Base-by-base conservation (phyloP, 2,329 filamentous ascomycete genomes). In the Tolypocladium capitatum region DNA sequence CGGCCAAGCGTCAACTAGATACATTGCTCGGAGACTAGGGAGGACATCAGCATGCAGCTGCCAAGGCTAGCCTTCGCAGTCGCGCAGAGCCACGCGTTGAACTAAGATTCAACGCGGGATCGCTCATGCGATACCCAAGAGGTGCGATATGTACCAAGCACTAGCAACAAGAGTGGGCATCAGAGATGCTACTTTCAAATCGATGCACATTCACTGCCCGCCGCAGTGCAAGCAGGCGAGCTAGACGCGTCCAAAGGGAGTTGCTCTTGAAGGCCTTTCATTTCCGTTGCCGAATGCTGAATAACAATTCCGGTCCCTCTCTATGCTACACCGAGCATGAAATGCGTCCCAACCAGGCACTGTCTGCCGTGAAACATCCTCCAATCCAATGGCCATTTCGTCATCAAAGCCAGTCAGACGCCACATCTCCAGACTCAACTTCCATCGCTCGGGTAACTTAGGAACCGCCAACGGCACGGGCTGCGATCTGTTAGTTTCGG, bases 381-480 rank as follows among this genome's bases (percentile, higher is more conserved):
- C 57, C 58, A 53, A 61, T 57, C 57, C 55, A 60, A 56, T 58
- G 61, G 60, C 58, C 57, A 54, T 58, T 64, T 59, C 60, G 56
- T 59, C 60, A 58, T 61, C 53, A 53, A 63, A 61, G 58, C 62
- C 61, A 62, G 58, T 58, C 57, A 60, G 63, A 65, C 64, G 63
- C 65, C 60, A 58, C 60, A 64, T 61, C 59, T 60, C 61, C 62
- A 64, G 60, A 52, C 56, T 60, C 53, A 59, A 60, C 49, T 52
- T 60, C 55, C 50, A 54, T 58, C 56, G 52, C 51, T 59, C 58
- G 49, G 59, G 58, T 55, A 51, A 60, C 58, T 67, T 66, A 68
- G 56, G 75, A 65, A 58, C 67, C 73, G 62, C 71, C 72, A 59
- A 81, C 73, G 63, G 76, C 78, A 64, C 79, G 78, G 67, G 79